A percentile compares a stretch with the other conserved stretches of the same genome.
These are phyloP conservation scores for Berkeleyomyces rouxiae DNA, from an alignment of 2,329 filamentous ascomycete genomes.

Conservation along the genomic window DNA sequence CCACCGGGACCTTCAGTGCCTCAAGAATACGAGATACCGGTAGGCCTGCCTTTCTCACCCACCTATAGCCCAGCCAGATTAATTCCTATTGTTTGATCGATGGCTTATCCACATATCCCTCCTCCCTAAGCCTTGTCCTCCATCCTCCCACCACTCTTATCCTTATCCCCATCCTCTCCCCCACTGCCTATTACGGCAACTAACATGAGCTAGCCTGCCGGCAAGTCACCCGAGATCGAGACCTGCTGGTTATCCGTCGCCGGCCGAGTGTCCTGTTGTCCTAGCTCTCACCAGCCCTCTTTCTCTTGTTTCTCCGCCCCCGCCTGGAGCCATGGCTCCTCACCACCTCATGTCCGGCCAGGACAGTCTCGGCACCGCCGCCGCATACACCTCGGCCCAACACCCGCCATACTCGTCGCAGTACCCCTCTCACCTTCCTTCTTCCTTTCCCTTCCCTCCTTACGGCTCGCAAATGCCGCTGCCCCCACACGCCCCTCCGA, in stretches of 20 bases:
- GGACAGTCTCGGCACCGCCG: neutral
- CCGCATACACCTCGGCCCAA: neutral
- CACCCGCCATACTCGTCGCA: neutral
- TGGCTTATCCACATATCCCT: neutral
- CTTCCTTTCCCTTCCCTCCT: neutral
- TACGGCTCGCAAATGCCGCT: neutral
- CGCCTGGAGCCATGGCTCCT: neutral
- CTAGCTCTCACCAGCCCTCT: neutral
- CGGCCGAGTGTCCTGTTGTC: neutral
- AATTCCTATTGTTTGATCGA: neutral
- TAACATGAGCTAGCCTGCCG: slow-evolving; percentile 9
- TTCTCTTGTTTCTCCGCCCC: neutral
- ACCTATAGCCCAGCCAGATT: neutral
- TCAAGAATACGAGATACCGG: neutral
- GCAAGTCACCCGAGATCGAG: neutral
- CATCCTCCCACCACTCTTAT: slow-evolving; percentile 2
- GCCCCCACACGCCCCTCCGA: neutral
- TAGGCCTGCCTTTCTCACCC: neutral
- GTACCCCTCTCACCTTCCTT: neutral
- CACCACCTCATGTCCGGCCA: slow-evolving; percentile 2
- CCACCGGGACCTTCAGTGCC: neutral
- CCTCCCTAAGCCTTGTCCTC: neutral
- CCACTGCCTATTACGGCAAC: slow-evolving; percentile 9
- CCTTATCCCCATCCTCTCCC: neutral
- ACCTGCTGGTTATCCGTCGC: neutral